Base-by-base conservation (phyloP, 2,329 filamentous ascomycete genomes). In the Penicillium oxalicum region DNA sequence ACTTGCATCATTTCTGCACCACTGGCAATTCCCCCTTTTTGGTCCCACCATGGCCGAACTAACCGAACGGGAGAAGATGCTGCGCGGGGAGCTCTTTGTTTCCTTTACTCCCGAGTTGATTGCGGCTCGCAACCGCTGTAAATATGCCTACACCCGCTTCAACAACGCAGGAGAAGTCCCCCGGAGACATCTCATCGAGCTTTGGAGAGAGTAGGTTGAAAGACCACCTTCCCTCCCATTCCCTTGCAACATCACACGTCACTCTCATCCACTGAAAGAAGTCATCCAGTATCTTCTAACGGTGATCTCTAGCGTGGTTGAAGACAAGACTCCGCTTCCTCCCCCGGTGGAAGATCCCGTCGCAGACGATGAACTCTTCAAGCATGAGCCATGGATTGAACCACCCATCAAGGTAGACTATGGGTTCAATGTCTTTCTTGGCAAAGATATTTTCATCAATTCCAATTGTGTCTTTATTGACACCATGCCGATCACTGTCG, bases 391-490 rank as follows among this genome's bases (percentile, higher is more conserved):
- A 0, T 89, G 81, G 78, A 74, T 91, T 24, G 83, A 87, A 51
- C 70, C 77, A 0, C 88, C 87, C 0, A 74, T 93, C 45, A 79
- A 76, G 40, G 78, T 86, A 51, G 88, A 94, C 68, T 91, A 93
- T 59, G 89, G 89, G 3, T 83, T 77, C 59, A 90, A 93, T 53
- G 73, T 91, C 40, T 79, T 77, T 48, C 65, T 91, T 6, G 88
- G 87, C 13, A 71, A 79, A 39, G 81, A 82, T 47, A 86, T 87
- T 11, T 93, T 83, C 61, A 77, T 95, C 65, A 95, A 86, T 70
- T 83, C 78, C 64, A 84, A 88, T 67, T 84, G 80, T 58, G 83
- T 82, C 5, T 86, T 89, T 63, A 72, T 94, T 28, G 90, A 95
- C 64, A 91, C 86, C 1, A 87, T 83, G 64, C 69, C 75, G 27